Evolutionary conservation across 2,329 filamentous ascomycete species (phyloP), one percentile per base, ranked within the genome.

Genomic region (Ceratocystis smalleyi): DNA sequence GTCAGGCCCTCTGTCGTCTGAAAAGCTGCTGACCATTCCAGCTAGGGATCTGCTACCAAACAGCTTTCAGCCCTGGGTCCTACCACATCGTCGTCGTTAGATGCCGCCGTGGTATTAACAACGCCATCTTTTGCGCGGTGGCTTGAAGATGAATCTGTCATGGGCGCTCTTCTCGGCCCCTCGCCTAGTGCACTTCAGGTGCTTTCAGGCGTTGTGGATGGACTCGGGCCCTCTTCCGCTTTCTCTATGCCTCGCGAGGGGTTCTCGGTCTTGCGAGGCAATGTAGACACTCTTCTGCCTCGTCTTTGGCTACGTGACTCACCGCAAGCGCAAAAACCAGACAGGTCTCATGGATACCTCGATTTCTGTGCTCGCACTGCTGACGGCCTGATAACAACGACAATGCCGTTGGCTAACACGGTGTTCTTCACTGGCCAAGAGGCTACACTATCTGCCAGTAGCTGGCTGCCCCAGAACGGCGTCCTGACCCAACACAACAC

Each of bases 371-470:
- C 45, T 17, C 17, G 24, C n/a, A 63, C 61, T 19, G 6, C 62
- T 12, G 19, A 12, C 19, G 61, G 64, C 2, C 7, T 10, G 19
- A 68, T 75, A 2, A 71, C 73, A 2, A 72, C 80, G 63, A 82
- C 78, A 5, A 66, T 91, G 1, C 88, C 88, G 1, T 75, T 94
- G 30, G 85, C 89, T 49, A 89, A 90, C 70, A 95, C 89, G 0
- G 75, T 90, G 5, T 94, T 94, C 70, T 81, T 84, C 47, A 92
- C 85, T 67, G 86, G 84, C 57, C 77, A 76, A 30, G 76, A 76
- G 0, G 84, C 84, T 1, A 87, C 83, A 1, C 73, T 89, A 6
- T 70, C 80, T 32, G 74, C 76, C 1, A 70, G 71, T 10, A 73
- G 43, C 62, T 74, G 35, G 65, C 57, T 24, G 19, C n/a, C 55